Evolutionary conservation across 176 grass and related monocot genomes (phyloP), one percentile per base, ranked within the genome.

Genomic region (Oryza meridionalis): DNA sequence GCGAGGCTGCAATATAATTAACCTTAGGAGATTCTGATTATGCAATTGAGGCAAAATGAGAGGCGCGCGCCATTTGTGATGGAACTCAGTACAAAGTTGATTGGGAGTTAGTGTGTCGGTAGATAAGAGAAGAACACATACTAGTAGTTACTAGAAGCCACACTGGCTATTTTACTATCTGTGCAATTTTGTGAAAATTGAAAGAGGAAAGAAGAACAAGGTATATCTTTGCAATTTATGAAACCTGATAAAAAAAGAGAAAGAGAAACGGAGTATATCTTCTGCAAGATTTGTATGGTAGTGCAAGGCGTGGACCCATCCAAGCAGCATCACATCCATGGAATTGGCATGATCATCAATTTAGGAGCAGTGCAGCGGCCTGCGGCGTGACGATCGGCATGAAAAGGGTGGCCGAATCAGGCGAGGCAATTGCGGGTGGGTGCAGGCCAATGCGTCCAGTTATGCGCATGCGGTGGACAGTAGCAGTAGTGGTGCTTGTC

Each of bases 401-500:
- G 13, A 38, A 61, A 51, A 73, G 46, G 64, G 58, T 81, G 77
- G 32, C 43, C 7, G n/a, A 74, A 74, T 69, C 64, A 40, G 29
- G 46, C 16, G 35, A 24, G 61, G 50, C 77, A 42, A 77, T 72
- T 77, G 51, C 66, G 58, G 87, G 74, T 80, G 27, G 27, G 69
- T 47, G 17, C 38, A 65, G 38, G 64, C 27, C 76, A 83, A 10
- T 77, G 79, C 37, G 64, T 77, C 31, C 73, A 78, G 16, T 72
- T 83, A 53, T 38, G 73, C 40, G 6, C 67, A 77, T 77, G 86
- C n/a, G 64, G 26, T 37, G 38, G 73, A 38, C 49, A 70, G 45
- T 33, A 32, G 77, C 63, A 81, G 78, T 89, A 85, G 22, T 46
- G 65, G 78, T 86, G 67, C 73, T 73, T 81, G 44, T 82, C 88